Percentiles rank a stretch among this genome's conserved stretches.
phyloP scores from a whole-genome alignment of 2,329 filamentous ascomycete species.

The Fusarium newnesense region DNA sequence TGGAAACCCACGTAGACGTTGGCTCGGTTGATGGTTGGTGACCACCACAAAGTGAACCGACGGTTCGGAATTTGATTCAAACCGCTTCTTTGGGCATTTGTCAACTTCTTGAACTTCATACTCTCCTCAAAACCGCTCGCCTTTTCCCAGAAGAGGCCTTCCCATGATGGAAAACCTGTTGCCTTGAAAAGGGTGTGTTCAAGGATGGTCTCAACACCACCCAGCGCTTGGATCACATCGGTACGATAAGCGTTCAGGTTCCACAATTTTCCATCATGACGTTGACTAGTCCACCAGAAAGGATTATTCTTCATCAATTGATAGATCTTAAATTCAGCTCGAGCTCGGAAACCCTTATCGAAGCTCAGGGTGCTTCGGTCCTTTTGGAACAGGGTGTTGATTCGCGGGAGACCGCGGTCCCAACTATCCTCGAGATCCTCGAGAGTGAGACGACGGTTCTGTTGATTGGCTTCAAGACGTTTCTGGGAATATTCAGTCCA shows the following conservation, averaged over 20 bases:
- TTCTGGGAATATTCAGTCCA: constrained; percentile 99
- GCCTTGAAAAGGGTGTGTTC: constrained; percentile 98
- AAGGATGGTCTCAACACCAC: constrained; percentile 96
- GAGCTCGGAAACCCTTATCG: constrained; percentile 96
- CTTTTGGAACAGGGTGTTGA: constrained; percentile 99
- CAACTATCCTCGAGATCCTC: constrained; percentile 98
- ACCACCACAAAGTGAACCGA: constrained; percentile 99
- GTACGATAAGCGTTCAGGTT: constrained; percentile 95
- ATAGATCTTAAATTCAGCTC: constrained; percentile 98
- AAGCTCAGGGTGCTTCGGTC: constrained; percentile 96
- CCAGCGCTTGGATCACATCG: constrained; percentile 94
- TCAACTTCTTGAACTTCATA: constrained; percentile 99
- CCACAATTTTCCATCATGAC: constrained; percentile 98
- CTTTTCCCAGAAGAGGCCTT: constrained; percentile 92
- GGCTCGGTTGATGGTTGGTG: constrained; percentile 89
- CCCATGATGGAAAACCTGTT: constrained; percentile 96
- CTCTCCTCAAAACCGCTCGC: constrained; percentile 51
- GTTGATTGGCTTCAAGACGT: constrained; percentile 94
- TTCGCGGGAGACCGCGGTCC: constrained; percentile 96
- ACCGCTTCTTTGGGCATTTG: constrained; percentile 96
- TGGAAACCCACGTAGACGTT: constrained; percentile 99
- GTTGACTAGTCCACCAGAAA: constrained; percentile 99
- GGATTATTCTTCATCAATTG: constrained; percentile 99
- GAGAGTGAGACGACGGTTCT: constrained; percentile 92
- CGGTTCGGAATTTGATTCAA: constrained; percentile 98